phyloP scores from a whole-genome alignment of 495 filamentous ascomycete species.

The Friedmanniomyces endolithicus region DNA sequence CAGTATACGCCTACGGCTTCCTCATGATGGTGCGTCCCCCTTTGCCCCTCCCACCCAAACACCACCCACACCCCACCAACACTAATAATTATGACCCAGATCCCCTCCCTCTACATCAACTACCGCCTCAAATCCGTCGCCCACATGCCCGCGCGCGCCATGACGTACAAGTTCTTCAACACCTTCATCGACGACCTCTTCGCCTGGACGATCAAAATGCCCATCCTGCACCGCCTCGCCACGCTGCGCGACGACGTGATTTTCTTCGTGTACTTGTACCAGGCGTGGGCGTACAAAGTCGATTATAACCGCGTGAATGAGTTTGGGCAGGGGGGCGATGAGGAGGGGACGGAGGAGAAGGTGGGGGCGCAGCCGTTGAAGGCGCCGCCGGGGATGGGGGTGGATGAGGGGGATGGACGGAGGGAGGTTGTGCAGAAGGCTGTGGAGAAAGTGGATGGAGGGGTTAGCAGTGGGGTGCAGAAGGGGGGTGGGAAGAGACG shows the following conservation, averaged over 20 bases:
- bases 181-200: slow-evolving; percentile 82
- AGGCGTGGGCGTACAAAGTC: slow-evolving; percentile 81
- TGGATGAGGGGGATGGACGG: slow-evolving; percentile 32
- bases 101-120: slow-evolving; percentile 94
- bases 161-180: slow-evolving; percentile 95
- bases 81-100: slow-evolving; percentile 7
- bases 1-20: slow-evolving; percentile 96
- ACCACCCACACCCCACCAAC: neutral
- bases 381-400: slow-evolving; percentile 25
- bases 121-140: slow-evolving; percentile 93
- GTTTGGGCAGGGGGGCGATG: slow-evolving; percentile 90
- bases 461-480: slow-evolving; percentile 25
- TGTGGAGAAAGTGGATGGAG: slow-evolving; percentile 21
- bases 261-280: slow-evolving; percentile 98
- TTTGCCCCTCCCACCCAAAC: neutral
- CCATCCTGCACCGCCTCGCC: slow-evolving; percentile 83
- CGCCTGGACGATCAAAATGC: slow-evolving; percentile 99
- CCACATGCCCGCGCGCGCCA: slow-evolving; percentile 89
- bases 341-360: slow-evolving; percentile 56
- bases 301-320: slow-evolving; percentile 92
- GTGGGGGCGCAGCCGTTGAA: slow-evolving; percentile 26
- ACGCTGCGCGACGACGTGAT: slow-evolving; percentile 93
- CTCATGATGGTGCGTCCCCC: slow-evolving; percentile 73
- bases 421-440: slow-evolving; percentile 1
- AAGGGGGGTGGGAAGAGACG: slow-evolving; percentile 28